phyloP scores from a whole-genome alignment of 2,329 filamentous ascomycete genomes.

The Calcarisporium arbuscula region DNA sequence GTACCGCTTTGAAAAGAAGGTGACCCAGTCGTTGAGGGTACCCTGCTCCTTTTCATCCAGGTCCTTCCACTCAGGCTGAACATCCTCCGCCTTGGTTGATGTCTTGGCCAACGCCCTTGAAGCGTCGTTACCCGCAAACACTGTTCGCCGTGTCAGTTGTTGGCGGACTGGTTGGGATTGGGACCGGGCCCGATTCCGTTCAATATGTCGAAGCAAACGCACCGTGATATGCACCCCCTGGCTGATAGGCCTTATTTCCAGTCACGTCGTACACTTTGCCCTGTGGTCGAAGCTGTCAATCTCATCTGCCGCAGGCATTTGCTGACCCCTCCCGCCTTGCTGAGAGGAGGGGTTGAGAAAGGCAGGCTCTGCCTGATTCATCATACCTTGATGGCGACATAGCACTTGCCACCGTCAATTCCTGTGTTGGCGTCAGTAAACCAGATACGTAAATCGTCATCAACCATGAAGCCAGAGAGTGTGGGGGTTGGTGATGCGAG shows the following conservation, averaged over 20 bases:
- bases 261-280: slow-evolving; percentile 93
- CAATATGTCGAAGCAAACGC: too few relatives aligned
- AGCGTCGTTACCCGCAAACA: slow-evolving; percentile 92
- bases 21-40: slow-evolving; percentile 85
- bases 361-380: not conserved
- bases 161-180: slow-evolving; percentile 4
- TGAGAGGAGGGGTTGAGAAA: slow-evolving; percentile 1
- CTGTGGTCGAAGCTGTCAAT: slow-evolving; percentile 36
- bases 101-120: slow-evolving; percentile 86
- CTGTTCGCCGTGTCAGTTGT: slow-evolving; percentile 37
- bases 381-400: slow-evolving; percentile 63
- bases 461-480: not conserved
- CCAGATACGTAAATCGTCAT: slow-evolving; percentile 4
- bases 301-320: not conserved
- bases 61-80: slow-evolving; percentile 73
- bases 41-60: slow-evolving; percentile 79
- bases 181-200: too few relatives aligned
- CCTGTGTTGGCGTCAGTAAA: slow-evolving; percentile 37
- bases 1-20: slow-evolving; percentile 95
- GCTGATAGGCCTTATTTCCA: slow-evolving; percentile 79
- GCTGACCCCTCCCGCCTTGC: too few relatives aligned
- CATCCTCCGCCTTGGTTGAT: slow-evolving; percentile 80
- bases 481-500: not conserved
- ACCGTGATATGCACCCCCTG: slow-evolving; percentile 82
- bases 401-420: slow-evolving; percentile 56